Base-by-base conservation (phyloP, 192 early-diverging fungal genomes). In the Endogone sp. region DNA sequence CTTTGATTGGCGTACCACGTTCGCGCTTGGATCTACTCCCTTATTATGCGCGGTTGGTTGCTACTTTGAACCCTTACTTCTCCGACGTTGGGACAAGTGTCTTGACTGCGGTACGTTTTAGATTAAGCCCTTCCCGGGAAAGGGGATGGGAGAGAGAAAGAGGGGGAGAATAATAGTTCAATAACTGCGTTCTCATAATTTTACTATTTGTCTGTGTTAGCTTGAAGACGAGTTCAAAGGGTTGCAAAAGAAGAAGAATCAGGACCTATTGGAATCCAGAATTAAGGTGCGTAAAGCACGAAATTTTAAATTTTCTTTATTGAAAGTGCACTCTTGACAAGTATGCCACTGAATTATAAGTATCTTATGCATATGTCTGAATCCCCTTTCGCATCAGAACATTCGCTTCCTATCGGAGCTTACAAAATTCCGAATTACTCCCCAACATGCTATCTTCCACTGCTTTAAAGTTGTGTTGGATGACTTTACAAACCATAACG, bases 371-470 rank as follows among this genome's bases (percentile, higher is more conserved):
- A 27, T 10, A 8, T 71, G 10, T n/a, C 28, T 59, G 37, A 30
- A 23, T 56, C 26, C 10, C n/a, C 8, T 11, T 2, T 32, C 0
- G 26, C 54, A 22, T 21, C 60, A 89, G 81, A 94, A 94, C 69
- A 87, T 92, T 60, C 85, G 91, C 62, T 96, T 89, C 74, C 82
- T 99, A 66, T 88, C 90, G 21, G 95, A 98, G 77, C 87, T 99
- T 49, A 90, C 92, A 31, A 99, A 99, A 76, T 99, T 99, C 79
- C 84, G 81, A 62, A 84, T 98, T 22, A 89, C 88, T 2, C 94
- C 95, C 4, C 63, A 82, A 56, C 91, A 93, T 71, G 79, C 92
- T 24, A 85, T 91, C 49, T 95, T 96, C 64, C 90, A 93, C 73
- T 92, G 90, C 63, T 79, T 95, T 56, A 94, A 97, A 71, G 76